Evolutionary conservation across 2,329 filamentous ascomycete genomes (phyloP), one percentile per base, ranked within the genome.

Genomic region (Scortechinia acanthostroma): DNA sequence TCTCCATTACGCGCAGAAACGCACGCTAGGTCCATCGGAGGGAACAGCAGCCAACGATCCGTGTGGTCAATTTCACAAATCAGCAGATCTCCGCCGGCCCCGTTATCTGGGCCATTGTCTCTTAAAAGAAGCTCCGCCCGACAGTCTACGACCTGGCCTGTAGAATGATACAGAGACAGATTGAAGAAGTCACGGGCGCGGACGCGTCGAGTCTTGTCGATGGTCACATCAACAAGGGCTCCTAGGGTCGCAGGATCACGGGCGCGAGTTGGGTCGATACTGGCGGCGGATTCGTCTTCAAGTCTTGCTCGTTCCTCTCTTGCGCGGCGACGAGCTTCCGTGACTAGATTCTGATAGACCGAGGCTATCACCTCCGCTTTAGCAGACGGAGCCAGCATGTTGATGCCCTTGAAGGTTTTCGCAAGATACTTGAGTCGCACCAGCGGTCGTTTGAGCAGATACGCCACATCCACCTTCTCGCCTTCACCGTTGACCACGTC

Each of bases 381-480:
- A 2, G 62, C 48, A 10, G 69, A 72, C 17, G 68, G 64, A 13
- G 49, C 51, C 21, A 59, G 50, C 43, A 53, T 52, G 44, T 59
- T 55, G 21, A 58, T 55, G 42, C 55, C 74, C 57, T 76, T 80
- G 53, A 86, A 72, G 4, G 73, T 77, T 58, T 83, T 85, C n/a
- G 77, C 68, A 17, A 86, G 65, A 51, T 81, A 78, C 56, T 85
- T 85, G 28, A 86, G 60, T 37, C 81, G 70, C 4, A 86, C 79
- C 35, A 86, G 60, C 10, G 81, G 81, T 43, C 81, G 66, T 60
- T 85, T 86, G 44, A 86, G 66, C 47, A 86, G 65, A 56, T 81
- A 84, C 19, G 81, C 80, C 42, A 86, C 81, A 56, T 86, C 81
- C 3, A 84, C 81, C 52, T 79, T 74, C 56, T 83, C 78, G 1